phyloP scores from a whole-genome alignment of 139 green algal species.

The Chlamydomonas urium region DNA sequence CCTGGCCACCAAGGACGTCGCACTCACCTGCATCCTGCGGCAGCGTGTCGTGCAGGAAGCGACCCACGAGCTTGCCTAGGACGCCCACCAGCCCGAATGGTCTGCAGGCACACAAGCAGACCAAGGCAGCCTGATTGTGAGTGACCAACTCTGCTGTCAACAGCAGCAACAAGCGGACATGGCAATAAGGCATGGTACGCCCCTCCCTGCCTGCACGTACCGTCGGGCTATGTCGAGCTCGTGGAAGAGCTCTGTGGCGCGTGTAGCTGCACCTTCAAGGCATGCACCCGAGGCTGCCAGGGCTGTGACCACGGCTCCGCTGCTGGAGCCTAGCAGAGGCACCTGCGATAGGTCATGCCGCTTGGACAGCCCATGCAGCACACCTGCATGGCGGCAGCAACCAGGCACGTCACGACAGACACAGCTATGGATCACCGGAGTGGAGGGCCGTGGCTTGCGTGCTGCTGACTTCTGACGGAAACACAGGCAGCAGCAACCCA shows the following conservation, averaged over 20 bases:
- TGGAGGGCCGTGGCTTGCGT: background rate
- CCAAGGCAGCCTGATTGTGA: background rate
- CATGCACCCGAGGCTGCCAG: constrained; percentile 7
- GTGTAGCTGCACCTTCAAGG: background rate
- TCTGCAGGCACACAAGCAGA: background rate
- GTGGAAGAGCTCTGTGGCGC: background rate
- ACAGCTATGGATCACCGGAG: background rate
- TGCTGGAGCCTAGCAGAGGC: constrained; percentile 7
- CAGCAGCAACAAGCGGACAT: background rate
- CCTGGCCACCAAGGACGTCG: too few relatives aligned
- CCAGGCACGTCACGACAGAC: background rate
- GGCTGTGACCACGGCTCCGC: background rate
- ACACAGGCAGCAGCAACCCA: background rate
- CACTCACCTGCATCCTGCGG: constrained; percentile 6
- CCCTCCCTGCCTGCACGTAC: background rate
- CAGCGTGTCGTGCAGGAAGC: constrained; percentile 8
- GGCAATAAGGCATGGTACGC: too few relatives aligned
- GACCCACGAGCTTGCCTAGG: background rate
- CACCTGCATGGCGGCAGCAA: background rate
- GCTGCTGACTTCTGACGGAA: background rate
- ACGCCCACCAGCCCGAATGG: background rate
- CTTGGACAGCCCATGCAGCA: constrained; percentile 4
- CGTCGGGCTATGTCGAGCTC: background rate
- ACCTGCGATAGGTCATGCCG: constrained; percentile 3
- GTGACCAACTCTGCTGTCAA: background rate